phyloP scores from a whole-genome alignment of 371 early-diverging fungal genomes.

The Chytridium lagenaria region DNA sequence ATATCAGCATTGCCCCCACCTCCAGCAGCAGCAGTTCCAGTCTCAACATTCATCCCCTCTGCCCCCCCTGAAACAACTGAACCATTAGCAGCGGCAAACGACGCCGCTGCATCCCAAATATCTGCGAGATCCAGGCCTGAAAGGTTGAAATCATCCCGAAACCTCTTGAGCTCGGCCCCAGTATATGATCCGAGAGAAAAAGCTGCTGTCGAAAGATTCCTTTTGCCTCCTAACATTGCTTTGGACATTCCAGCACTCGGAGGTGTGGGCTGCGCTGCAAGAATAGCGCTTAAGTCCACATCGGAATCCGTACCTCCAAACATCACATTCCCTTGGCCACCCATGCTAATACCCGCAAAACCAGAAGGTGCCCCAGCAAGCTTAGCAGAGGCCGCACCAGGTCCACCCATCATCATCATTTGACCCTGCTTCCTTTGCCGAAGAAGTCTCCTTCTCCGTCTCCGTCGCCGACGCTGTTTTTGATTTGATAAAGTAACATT shows the following conservation, averaged over 20 bases:
- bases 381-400: neutral
- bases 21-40: neutral
- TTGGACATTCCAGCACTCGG: constrained; percentile 8
- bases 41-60: neutral
- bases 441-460: neutral
- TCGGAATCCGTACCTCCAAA: constrained; percentile 12
- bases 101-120: constrained; percentile 25
- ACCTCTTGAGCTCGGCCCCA: constrained; percentile 43
- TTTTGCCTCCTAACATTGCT: constrained; percentile 30
- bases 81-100: neutral
- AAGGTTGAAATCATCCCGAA: constrained; percentile 41
- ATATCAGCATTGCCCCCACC: neutral
- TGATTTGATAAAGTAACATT: neutral
- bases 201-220: constrained; percentile 42
- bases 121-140: constrained; percentile 43
- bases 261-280: constrained; percentile 29
- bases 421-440: neutral
- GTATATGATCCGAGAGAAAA: constrained; percentile 49
- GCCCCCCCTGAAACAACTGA: neutral
- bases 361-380: neutral
- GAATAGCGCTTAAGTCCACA: constrained; percentile 38
- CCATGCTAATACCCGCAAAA: neutral
- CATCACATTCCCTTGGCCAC: too few relatives aligned
- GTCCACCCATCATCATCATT: neutral
- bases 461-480: neutral